Evolutionary conservation across 352 stramenopile species (phyloP), one percentile per base, ranked within the genome.

Genomic region (Phytophthora idaei): DNA sequence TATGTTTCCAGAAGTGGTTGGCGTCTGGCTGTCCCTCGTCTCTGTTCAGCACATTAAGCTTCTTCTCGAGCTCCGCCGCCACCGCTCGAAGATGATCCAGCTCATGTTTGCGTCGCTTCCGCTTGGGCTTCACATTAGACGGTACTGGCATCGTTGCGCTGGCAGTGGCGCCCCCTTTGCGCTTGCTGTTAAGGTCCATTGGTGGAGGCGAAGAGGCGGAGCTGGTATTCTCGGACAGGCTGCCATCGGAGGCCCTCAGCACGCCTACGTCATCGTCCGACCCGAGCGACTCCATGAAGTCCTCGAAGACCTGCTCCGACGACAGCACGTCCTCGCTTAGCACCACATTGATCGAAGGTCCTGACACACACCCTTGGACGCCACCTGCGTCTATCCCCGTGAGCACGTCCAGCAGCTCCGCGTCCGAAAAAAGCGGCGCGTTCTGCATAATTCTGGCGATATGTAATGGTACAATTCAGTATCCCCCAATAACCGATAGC

Each of bases 91-190:
- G 62, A n/a, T 75, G 64, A 49, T 84, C 77, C n/a, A 88, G 62
- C 64, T 88, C 77, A 44, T 84, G 79, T 58, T 85, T 88, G 57
- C 72, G 76, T 11, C 74, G 64, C 64, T 83, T 85, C 15, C 79
- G 74, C n/a, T 65, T 85, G 7, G 69, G 74, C 37, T 85, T 84
- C 3, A 14, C 34, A 27, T 11, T 12, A 17, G 44, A 0, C 28
- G 31, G 31, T 5, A 32, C 42, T 27, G 55, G 17, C 10, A 12
- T 34, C 25, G 27, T 29, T 46, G 53, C 47, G n/a, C 25, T 55
- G 9, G 57, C 49, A 15, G 57, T 17, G 17, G 34, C 32, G 11
- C 10, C 34, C 12, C 11, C 32, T 28, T 50, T 65, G 5, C 36
- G 47, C n/a, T 63, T 64, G 29, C 29, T 59, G 25, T 59, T 10